Conservation (phyloP, 75 land plant genomes). For the Larix kaempferi region DNA sequence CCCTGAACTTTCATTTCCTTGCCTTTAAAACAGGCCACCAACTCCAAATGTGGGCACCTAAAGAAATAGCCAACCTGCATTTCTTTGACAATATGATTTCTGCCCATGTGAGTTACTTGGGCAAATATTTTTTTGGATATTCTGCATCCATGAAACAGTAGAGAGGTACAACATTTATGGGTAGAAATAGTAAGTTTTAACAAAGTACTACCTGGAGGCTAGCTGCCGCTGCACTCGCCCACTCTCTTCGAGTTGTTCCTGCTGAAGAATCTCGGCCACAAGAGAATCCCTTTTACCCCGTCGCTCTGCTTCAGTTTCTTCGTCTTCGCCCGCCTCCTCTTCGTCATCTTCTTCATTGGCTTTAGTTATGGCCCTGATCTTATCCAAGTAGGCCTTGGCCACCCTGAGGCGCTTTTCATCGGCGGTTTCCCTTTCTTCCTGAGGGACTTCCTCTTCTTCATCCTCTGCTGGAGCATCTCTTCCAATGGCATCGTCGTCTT, state of each 20-base stretch:
- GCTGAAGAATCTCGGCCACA: constrained; percentile 69
- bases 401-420: constrained; percentile 63
- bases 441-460: constrained; percentile 29
- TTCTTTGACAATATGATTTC: too few relatives aligned
- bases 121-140: too few relatives aligned
- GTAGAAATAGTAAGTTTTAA: too few relatives aligned
- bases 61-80: too few relatives aligned
- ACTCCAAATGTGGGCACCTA: too few relatives aligned
- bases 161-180: too few relatives aligned
- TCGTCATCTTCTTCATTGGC: constrained; percentile 32
- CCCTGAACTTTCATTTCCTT: too few relatives aligned
- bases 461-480: neutral
- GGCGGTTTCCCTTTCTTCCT: constrained; percentile 50
- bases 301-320: constrained; percentile 22
- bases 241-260: constrained; percentile 74
- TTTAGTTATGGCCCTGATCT: constrained; percentile 30
- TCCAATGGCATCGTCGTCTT: constrained; percentile 2
- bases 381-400: constrained; percentile 54
- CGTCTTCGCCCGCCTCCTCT: constrained; percentile 36
- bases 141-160: too few relatives aligned
- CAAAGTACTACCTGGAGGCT: constrained; percentile 56
- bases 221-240: constrained; percentile 58
- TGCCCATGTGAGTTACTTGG: too few relatives aligned
- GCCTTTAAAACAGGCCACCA: too few relatives aligned
- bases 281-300: constrained; percentile 53